Base-by-base conservation (phyloP, 1,284 basidiomycete genomes). In the Grifola frondosa region DNA sequence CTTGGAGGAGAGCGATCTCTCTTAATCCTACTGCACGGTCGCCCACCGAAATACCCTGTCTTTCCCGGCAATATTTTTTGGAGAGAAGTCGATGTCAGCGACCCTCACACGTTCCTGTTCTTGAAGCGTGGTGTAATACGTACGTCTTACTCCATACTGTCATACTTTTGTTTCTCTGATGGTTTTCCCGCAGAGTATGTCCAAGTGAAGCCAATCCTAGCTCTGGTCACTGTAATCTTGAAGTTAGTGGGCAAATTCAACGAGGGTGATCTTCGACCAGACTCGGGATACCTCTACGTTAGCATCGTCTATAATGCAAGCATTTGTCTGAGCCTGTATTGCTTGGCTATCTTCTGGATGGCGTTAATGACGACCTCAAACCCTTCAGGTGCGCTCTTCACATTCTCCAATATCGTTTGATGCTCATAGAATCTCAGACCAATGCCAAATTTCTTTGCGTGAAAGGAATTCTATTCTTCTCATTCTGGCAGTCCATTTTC, bases 391-490 rank as follows among this genome's bases (percentile, higher is more conserved):
- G 61, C 51, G 78, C 74, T 31, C 54, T 49, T n/a, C 8, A n/a
- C n/a, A 23, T 34, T 34, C 31, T n/a, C n/a, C n/a, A n/a, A n/a
- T n/a, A 20, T 44, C 19, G 40, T 15, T 2, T 25, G 32, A 28
- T 47, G 9, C 48, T 22, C 11, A n/a, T 12, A 12, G 34, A 7
- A 25, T 13, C 6, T 7, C 15, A 85, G 84, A 28, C 86, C 87
- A 0, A 77, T 89, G 64, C 92, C 6, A 97, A 97, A 66, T 99
- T 99, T 67, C 81, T 99, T 19, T 98, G 94, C 63, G 91, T 99
- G 58, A 98, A 99, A 64, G 94, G 93, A 36, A 95, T 99, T 53
- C 77, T 99, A 31, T 97, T 98, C 75, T 96, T 97, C 68, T 95
- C 89, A 0, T 99, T 99, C 71, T 99, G 96, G 96, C 96, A 99